Conservation (phyloP, 805 yeast genomes). For the Wickerhamomyces silvicola region DNA sequence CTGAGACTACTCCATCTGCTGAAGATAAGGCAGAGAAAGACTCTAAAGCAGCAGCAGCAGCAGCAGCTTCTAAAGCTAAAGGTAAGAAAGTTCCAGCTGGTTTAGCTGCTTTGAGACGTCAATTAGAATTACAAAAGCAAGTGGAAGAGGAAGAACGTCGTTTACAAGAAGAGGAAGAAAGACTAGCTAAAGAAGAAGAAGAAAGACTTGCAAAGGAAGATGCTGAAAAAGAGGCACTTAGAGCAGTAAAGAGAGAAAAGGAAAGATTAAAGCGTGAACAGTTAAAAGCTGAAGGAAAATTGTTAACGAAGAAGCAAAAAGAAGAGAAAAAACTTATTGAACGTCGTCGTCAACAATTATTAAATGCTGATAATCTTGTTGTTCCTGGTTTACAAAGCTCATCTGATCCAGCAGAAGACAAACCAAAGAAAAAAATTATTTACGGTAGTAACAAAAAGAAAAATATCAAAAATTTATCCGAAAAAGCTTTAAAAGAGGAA, state of each 20-base stretch:
- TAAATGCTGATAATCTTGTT: conserved; percentile 63
- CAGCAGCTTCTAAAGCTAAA: conserved; percentile 37
- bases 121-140: conserved; percentile 82
- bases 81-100: conserved; percentile 82
- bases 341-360: conserved; percentile 80
- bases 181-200: conserved; percentile 40
- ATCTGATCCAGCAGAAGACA: conserved; percentile 13
- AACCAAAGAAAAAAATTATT: conserved; percentile 54
- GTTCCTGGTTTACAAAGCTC: conserved; percentile 63
- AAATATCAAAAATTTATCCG: conserved; percentile 23
- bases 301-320: conserved; percentile 88
- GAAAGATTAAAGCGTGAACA: conserved; percentile 84
- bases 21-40: conserved; percentile 21
- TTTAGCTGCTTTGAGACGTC: conserved; percentile 84
- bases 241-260: conserved; percentile 70
- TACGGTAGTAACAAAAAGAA: conserved; percentile 73
- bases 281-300: conserved; percentile 93
- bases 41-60: conserved; percentile 32
- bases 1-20: conserved; percentile 9
- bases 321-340: conserved; percentile 84
- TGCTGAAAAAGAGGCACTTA: conserved; percentile 48
- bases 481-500: conserved; percentile 18
- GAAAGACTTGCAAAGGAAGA: conserved; percentile 39
- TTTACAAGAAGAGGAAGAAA: conserved; percentile 69
- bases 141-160: conserved; percentile 77